phyloP scores from a whole-genome alignment of 2,329 filamentous ascomycete genomes.

The Diatrype stigma region DNA sequence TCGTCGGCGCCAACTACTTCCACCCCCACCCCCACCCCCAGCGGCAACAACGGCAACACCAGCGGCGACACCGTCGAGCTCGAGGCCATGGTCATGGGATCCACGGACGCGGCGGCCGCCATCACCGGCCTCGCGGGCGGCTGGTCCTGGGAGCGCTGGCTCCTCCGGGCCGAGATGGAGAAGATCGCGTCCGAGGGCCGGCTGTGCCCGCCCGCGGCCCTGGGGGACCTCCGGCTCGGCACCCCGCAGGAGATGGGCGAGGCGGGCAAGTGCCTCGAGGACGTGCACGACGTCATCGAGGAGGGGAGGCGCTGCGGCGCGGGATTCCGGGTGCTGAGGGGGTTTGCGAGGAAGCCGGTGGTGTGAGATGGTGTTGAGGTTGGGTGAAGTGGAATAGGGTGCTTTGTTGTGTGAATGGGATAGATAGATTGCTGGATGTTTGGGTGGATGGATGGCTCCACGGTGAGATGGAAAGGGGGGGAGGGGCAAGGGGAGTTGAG shows the following conservation, averaged over 20 bases:
- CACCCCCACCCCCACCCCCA: too few species aligned
- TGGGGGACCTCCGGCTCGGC: conserved; percentile 30
- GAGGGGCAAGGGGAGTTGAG: too few species aligned
- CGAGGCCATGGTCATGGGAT: conserved; percentile 63
- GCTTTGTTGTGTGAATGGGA: too few species aligned
- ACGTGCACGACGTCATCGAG: conserved; percentile 57
- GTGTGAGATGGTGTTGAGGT: neutral
- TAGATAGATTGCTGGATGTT: too few species aligned
- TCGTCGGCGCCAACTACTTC: conserved; percentile 25
- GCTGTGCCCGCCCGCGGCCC: conserved; percentile 24
- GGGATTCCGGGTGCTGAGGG: conserved; percentile 58
- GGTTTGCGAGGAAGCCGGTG: conserved; percentile 60
- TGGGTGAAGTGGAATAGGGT: too few species aligned
- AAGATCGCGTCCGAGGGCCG: conserved; percentile 64
- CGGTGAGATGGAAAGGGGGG: too few species aligned
- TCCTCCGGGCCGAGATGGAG: conserved; percentile 82
- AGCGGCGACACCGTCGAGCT: conserved; percentile 46
- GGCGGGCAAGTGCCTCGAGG: conserved; percentile 57
- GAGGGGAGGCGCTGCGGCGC: conserved; percentile 57
- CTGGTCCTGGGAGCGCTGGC: conserved; percentile 96
- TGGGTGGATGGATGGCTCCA: too few species aligned
- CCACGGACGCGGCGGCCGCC: conserved; percentile 66
- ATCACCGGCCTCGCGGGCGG: conserved; percentile 79
- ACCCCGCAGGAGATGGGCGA: conserved; percentile 49
- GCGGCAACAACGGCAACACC: too few species aligned